Evolutionary conservation across 176 grass and related monocot genomes (phyloP).

Genomic region (Bromus sterilis): DNA sequence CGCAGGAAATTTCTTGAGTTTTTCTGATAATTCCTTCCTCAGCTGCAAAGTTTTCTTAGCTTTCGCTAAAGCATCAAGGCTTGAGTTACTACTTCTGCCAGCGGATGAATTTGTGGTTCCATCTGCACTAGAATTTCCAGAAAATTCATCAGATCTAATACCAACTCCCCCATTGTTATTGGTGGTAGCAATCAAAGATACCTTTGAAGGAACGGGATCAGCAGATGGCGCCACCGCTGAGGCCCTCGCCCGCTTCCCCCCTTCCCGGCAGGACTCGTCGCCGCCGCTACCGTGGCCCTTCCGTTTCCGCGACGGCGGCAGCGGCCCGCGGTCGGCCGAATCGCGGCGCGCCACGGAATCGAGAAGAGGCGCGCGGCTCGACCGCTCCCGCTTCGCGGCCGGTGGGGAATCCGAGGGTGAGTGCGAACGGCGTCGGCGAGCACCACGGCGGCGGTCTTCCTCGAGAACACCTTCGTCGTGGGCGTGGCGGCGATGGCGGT

Average conservation of each 20-base stretch:
- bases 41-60: slow-evolving; percentile 93
- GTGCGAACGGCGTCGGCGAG: slow-evolving; percentile 11
- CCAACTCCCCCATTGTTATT: slow-evolving; percentile 96
- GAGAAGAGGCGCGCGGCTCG: slow-evolving; percentile 25
- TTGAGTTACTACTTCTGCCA: slow-evolving; percentile 65
- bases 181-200: slow-evolving; percentile 87
- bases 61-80: slow-evolving; percentile 99
- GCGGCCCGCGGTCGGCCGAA: slow-evolving; percentile 20
- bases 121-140: slow-evolving; percentile 99
- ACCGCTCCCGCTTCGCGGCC: slow-evolving; percentile 36
- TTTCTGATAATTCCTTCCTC: slow-evolving; percentile 82
- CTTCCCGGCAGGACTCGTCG: slow-evolving; percentile 21
- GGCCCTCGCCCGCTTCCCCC: slow-evolving; percentile 39
- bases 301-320: slow-evolving; percentile 17
- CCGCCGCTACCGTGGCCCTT: slow-evolving; percentile 24
- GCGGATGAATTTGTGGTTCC: slow-evolving; percentile 54
- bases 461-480: neutral
- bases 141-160: slow-evolving; percentile 99
- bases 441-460: slow-evolving; percentile 20
- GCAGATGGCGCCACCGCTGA: no score
- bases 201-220: slow-evolving; percentile 50
- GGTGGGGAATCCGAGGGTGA: slow-evolving; percentile 28
- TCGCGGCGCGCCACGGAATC: slow-evolving; percentile 27
- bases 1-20: slow-evolving; percentile 65
- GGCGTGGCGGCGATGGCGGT: neutral